phyloP scores from a whole-genome alignment of 805 yeast species.

The Naumovozyma dairenensis region DNA sequence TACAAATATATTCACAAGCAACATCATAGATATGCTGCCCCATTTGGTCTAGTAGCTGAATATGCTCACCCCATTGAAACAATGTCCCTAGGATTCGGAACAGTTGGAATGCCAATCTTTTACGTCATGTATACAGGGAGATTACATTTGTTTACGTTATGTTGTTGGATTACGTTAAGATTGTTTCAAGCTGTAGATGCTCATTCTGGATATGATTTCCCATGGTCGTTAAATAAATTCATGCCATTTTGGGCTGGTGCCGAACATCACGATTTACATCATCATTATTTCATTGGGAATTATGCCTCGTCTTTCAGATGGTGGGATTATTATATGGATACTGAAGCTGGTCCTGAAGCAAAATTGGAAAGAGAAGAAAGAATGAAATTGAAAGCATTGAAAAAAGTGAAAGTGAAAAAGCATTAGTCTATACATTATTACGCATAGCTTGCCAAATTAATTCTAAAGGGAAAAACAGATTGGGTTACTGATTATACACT shows the following conservation, averaged over 20 bases:
- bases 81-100: slow-evolving; percentile 77
- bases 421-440: too few species aligned
- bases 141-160: slow-evolving; percentile 74
- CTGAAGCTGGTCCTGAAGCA: slow-evolving; percentile 74
- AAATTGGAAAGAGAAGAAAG: slow-evolving; percentile 55
- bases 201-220: slow-evolving; percentile 93
- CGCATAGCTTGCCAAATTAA: too few species aligned
- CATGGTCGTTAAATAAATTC: slow-evolving; percentile 81
- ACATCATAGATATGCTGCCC: slow-evolving; percentile 93
- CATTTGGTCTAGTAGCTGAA: slow-evolving; percentile 90
- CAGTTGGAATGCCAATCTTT: slow-evolving; percentile 82
- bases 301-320: slow-evolving; percentile 87
- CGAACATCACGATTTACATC: slow-evolving; percentile 92
- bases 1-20: slow-evolving; percentile 88
- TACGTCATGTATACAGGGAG: slow-evolving; percentile 62
- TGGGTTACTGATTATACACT: too few species aligned
- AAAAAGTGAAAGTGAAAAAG: slow-evolving; percentile 28
- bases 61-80: slow-evolving; percentile 95
- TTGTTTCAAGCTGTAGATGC: slow-evolving; percentile 90
- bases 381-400: slow-evolving; percentile 43
- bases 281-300: slow-evolving; percentile 84
- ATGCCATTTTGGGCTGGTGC: slow-evolving; percentile 95
- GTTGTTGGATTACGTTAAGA: slow-evolving; percentile 74
- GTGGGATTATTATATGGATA: slow-evolving; percentile 77
- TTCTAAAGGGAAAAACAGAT: too few species aligned